A percentile compares a stretch with the other conserved stretches of the same genome.
Conservation (phyloP, 495 filamentous ascomycete genomes). For the Hyphodiscus hymeniophilus region DNA sequence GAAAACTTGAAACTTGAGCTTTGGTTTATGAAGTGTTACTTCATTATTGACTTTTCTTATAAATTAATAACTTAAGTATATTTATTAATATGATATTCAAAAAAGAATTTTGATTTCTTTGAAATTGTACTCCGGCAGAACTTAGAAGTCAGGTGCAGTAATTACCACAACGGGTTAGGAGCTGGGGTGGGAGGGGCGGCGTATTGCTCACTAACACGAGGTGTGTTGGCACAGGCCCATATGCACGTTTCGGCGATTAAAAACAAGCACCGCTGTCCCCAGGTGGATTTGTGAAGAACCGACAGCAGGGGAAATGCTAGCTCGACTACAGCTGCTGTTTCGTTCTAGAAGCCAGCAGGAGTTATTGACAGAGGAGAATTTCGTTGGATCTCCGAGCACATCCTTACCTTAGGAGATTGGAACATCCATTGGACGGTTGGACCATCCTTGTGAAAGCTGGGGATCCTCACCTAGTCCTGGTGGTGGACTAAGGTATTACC, state of each 20-base stretch:
- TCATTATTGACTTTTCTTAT: too few species aligned
- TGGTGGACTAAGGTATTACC: too few species aligned
- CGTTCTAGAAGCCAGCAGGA: neutral
- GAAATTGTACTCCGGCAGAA: neutral
- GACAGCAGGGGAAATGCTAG: neutral
- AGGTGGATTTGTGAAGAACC: neutral
- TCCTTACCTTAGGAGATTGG: neutral
- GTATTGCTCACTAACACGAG: too few species aligned
- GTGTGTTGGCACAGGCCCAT: neutral
- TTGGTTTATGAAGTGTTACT: too few species aligned
- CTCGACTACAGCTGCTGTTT: neutral
- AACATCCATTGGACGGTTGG: neutral
- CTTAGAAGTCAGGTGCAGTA: neutral
- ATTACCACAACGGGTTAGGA: neutral
- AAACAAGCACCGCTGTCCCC: neutral
- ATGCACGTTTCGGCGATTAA: constrained; percentile 5
- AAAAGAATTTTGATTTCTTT: neutral
- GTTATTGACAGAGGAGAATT: neutral
- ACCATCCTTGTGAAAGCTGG: too few species aligned
- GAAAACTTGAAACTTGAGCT: too few species aligned
- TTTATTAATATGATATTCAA: too few species aligned
- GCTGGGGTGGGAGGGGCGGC: neutral
- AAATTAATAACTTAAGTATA: too few species aligned
- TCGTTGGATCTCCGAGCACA: neutral
- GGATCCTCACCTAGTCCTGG: too few species aligned